A percentile compares a stretch with the other conserved stretches of the same genome.
Evolutionary conservation across 352 stramenopile species (phyloP).

Genomic region (Globisporangium carolinianum): DNA sequence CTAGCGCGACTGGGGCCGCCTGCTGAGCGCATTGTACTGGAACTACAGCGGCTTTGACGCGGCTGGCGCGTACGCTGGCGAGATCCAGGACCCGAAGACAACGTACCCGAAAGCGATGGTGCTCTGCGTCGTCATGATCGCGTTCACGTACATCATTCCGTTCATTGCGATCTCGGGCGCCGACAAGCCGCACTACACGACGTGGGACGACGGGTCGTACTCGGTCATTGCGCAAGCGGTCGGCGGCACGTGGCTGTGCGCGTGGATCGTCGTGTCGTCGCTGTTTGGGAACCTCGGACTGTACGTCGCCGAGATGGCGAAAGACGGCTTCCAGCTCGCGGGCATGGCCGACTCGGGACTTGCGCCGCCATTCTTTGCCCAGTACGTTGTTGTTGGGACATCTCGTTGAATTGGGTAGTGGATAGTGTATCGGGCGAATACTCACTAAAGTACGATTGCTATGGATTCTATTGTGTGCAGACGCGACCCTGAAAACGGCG

Average conservation of each 20-base stretch:
- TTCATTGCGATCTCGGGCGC: conserved; percentile 63
- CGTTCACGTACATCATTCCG: conserved; percentile 68
- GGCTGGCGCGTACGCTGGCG: conserved; percentile 59
- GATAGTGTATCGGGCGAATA: too few relatives aligned
- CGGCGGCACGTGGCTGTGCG: conserved; percentile 56
- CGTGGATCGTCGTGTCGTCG: conserved; percentile 71
- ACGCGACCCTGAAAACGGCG: conserved; percentile 46
- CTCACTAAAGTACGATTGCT: too few relatives aligned
- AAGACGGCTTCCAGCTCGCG: conserved; percentile 74
- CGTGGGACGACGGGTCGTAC: conserved; percentile 75
- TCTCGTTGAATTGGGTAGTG: too few relatives aligned
- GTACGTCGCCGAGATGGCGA: conserved; percentile 79
- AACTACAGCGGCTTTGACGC: conserved; percentile 80
- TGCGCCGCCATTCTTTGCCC: conserved; percentile 64
- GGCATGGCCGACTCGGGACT: conserved; percentile 80
- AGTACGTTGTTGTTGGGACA: conserved; percentile 29
- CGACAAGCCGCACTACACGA: conserved; percentile 67
- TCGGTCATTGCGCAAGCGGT: conserved; percentile 60
- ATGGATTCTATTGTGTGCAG: conserved; percentile 10
- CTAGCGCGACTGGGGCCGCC: conserved; percentile 49
- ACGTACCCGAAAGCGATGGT: conserved; percentile 78
- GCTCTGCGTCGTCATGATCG: conserved; percentile 65
- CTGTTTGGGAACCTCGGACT: conserved; percentile 76
- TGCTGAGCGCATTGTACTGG: conserved; percentile 76
- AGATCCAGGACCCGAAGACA: conserved; percentile 60